Evolutionary conservation across 2,329 filamentous ascomycete genomes (phyloP).

Genomic region (Ramichloridium luteum): DNA sequence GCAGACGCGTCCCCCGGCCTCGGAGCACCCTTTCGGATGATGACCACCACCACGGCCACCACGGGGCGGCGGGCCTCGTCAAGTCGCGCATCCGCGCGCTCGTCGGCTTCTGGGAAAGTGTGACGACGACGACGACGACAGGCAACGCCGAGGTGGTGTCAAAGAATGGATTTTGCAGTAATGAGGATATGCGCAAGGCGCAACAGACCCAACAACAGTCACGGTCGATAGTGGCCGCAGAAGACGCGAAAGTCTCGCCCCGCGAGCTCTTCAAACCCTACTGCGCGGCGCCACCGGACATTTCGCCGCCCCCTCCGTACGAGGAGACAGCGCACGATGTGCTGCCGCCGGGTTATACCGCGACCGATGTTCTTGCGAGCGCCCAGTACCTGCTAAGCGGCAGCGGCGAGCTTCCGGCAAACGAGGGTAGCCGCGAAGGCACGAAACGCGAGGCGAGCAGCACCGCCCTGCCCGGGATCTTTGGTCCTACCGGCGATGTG

Average conservation of each 20-base stretch:
- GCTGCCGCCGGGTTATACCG: constrained; percentile 37
- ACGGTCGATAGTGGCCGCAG: too few relatives aligned
- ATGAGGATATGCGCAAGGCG: constrained; percentile 1
- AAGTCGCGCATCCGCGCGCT: constrained; percentile 17
- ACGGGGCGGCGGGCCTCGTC: too few relatives aligned
- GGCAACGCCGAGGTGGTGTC: constrained; percentile 3
- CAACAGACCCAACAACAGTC: constrained; percentile 1
- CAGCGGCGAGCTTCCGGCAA: constrained; percentile 6
- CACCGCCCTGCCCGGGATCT: constrained; percentile 2
- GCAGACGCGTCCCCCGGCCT: constrained; percentile 30
- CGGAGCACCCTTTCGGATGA: constrained; percentile 36
- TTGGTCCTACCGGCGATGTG: constrained; percentile 12
- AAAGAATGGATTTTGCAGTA: background rate
- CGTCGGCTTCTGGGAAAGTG: constrained; percentile 16
- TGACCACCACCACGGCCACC: constrained; percentile 24
- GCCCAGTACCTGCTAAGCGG: constrained; percentile 26
- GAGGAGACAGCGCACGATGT: constrained; percentile 31
- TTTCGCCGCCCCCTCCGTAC: constrained; percentile 30
- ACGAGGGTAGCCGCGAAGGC: background rate
- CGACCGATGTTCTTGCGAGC: constrained; percentile 10
- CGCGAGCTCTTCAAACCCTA: constrained; percentile 14
- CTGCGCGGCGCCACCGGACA: constrained; percentile 2
- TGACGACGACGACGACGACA: too few relatives aligned
- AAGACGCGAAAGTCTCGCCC: constrained; percentile 3
- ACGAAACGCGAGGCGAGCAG: background rate